Conservation (phyloP, 768 basidiomycete genomes). For the Lentinula aciculospora region DNA sequence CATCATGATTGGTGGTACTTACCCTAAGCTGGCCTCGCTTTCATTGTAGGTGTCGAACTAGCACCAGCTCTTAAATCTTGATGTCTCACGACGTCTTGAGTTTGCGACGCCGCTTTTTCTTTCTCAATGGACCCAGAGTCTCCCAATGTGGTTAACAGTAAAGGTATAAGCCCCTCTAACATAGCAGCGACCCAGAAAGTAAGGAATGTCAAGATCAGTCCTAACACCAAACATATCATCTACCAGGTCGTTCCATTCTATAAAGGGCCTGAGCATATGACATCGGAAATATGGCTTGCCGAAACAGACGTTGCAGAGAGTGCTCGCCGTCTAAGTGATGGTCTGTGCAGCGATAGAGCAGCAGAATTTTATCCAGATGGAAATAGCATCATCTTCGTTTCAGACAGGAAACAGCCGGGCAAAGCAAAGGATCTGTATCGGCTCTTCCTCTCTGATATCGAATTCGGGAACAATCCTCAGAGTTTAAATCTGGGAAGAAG, state of each 20-base stretch:
- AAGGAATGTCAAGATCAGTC: slow-evolving; percentile 28
- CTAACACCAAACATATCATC: slow-evolving; percentile 21
- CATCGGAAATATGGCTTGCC: slow-evolving; percentile 27
- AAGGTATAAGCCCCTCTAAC: slow-evolving; percentile 13
- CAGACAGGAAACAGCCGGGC: slow-evolving; percentile 23
- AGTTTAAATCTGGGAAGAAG: slow-evolving; percentile 12
- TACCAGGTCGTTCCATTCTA: slow-evolving; percentile 29
- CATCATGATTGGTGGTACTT: not conserved
- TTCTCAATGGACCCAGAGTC: not conserved
- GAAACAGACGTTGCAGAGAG: slow-evolving; percentile 18
- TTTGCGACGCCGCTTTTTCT: not conserved
- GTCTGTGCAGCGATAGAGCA: slow-evolving; percentile 22
- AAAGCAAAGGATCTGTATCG: slow-evolving; percentile 18
- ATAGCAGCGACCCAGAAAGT: slow-evolving; percentile 24
- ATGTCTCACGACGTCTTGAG: not conserved
- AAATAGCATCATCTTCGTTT: slow-evolving; percentile 22
- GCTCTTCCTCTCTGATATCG: slow-evolving; percentile 9
- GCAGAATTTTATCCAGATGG: slow-evolving; percentile 27
- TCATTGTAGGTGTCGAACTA: no score
- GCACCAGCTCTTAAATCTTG: not conserved
- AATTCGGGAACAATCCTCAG: not conserved
- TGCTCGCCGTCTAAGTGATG: slow-evolving; percentile 22
- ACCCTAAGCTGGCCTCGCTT: no score
- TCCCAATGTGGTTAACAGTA: not conserved
- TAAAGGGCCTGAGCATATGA: slow-evolving; percentile 13